Percentiles rank a stretch among this genome's conserved stretches.
Evolutionary conservation across 2,329 filamentous ascomycete genomes (phyloP).

Genomic region (Venturia asperata): DNA sequence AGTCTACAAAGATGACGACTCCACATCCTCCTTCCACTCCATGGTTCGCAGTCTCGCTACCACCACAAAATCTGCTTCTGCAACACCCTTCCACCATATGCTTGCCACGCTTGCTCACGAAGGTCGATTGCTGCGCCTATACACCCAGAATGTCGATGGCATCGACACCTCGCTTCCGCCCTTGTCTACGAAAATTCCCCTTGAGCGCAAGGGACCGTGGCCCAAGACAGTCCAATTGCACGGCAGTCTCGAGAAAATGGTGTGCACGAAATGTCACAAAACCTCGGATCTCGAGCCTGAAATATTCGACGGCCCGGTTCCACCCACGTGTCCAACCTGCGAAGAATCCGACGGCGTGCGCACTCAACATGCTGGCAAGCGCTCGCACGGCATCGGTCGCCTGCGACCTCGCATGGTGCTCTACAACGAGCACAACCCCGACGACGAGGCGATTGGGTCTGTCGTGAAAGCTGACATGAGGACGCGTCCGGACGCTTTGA

Average conservation of each 20-base stretch:
- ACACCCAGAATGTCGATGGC: conserved; percentile 95
- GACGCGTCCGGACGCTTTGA: conserved; percentile 77
- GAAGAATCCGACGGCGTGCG: conserved; percentile 68
- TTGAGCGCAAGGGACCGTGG: conserved; percentile 83
- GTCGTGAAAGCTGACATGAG: conserved; percentile 82
- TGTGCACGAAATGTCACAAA: conserved; percentile 84
- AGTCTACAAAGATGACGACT: conserved; percentile 86
- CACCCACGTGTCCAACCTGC: conserved; percentile 73
- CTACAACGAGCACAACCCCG: conserved; percentile 95
- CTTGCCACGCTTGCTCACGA: conserved; percentile 84
- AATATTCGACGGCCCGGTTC: conserved; percentile 75
- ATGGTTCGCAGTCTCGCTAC: conserved; percentile 89
- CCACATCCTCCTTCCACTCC: conserved; percentile 85
- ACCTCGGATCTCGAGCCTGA: conserved; percentile 68
- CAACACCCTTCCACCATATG: conserved; percentile 88
- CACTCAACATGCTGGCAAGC: conserved; percentile 68
- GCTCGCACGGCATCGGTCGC: conserved; percentile 87
- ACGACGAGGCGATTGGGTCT: conserved; percentile 90
- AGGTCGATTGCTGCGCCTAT: conserved; percentile 78
- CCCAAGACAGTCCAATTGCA: conserved; percentile 89
- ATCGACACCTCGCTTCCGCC: conserved; percentile 81
- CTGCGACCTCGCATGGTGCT: conserved; percentile 88
- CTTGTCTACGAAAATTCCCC: conserved; percentile 70
- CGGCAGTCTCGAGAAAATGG: conserved; percentile 90
- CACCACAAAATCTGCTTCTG: conserved; percentile 67